phyloP scores from a whole-genome alignment of 768 basidiomycete species.

The Leccinum disarticulatum region DNA sequence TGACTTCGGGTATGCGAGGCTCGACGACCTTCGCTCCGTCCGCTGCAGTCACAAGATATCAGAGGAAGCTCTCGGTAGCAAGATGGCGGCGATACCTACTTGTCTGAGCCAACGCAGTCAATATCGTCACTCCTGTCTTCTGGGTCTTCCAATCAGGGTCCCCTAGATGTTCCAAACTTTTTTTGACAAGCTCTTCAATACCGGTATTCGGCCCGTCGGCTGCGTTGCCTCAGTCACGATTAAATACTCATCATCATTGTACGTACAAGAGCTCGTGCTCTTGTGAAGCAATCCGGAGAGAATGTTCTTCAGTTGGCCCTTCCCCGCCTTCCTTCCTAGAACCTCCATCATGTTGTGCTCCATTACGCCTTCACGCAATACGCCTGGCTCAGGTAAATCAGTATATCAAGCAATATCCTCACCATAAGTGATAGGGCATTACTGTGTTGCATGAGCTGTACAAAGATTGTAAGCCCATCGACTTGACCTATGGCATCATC shows the following conservation, averaged over 20 bases:
- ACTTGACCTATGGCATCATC: slow-evolving; percentile 25
- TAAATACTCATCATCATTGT: neutral
- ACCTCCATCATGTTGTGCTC: slow-evolving; percentile 18
- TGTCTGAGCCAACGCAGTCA: slow-evolving; percentile 22
- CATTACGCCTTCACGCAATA: slow-evolving; percentile 15
- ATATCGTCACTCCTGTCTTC: slow-evolving; percentile 25
- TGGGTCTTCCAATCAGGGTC: slow-evolving; percentile 15
- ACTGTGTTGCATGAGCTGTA: slow-evolving; percentile 22
- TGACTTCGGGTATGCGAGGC: neutral
- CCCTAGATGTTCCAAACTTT: slow-evolving; percentile 8
- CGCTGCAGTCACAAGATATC: neutral
- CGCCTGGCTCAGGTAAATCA: slow-evolving; percentile 7
- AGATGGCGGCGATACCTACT: slow-evolving; percentile 5
- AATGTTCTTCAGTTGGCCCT: slow-evolving; percentile 14
- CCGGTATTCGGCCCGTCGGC: neutral
- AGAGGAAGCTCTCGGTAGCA: neutral
- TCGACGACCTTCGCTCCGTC: neutral
- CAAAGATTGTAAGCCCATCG: slow-evolving; percentile 27
- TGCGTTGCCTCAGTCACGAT: neutral
- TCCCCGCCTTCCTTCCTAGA: slow-evolving; percentile 15
- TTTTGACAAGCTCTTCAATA: slow-evolving; percentile 10
- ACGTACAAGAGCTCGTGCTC: slow-evolving; percentile 21
- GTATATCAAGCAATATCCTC: neutral
- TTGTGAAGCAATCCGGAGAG: slow-evolving; percentile 25
- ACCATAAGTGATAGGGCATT: neutral